Percentiles rank a stretch among this genome's conserved stretches.
phyloP scores from a whole-genome alignment of 2,329 filamentous ascomycete species.

The Chaetomiaceae sp. region DNA sequence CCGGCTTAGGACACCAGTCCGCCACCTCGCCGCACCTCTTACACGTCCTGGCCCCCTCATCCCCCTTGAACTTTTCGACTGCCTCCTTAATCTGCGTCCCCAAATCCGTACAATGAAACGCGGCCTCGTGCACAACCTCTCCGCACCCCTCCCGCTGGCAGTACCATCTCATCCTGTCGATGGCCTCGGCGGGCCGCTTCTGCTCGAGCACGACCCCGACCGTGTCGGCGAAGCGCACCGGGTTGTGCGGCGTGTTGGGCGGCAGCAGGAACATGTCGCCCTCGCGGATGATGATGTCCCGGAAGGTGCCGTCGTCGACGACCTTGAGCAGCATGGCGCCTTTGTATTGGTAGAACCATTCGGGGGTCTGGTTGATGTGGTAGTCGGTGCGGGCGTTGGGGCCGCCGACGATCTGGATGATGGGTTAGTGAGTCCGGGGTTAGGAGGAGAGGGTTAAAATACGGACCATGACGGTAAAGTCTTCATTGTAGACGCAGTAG shows the following conservation, averaged over 20 bases:
- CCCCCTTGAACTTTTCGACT: slow-evolving; percentile 73
- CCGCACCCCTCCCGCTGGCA: slow-evolving; percentile 59
- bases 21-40: slow-evolving; percentile 71
- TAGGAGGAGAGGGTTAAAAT: slow-evolving; percentile 1
- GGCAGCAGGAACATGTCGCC: slow-evolving; percentile 93
- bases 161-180: slow-evolving; percentile 89
- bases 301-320: slow-evolving; percentile 68
- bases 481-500: slow-evolving; percentile 89
- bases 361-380: slow-evolving; percentile 93
- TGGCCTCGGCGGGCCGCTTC: slow-evolving; percentile 60
- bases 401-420: slow-evolving; percentile 64
- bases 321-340: slow-evolving; percentile 93
- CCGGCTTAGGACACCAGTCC: slow-evolving; percentile 60
- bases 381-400: slow-evolving; percentile 96
- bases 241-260: slow-evolving; percentile 93
- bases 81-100: slow-evolving; percentile 93
- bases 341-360: slow-evolving; percentile 97
- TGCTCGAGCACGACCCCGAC: slow-evolving; percentile 94
- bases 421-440: too few relatives aligned
- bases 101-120: slow-evolving; percentile 84
- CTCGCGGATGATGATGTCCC: slow-evolving; percentile 84
- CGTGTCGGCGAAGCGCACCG: slow-evolving; percentile 86
- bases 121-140: slow-evolving; percentile 74
- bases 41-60: slow-evolving; percentile 67
- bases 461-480: slow-evolving; percentile 77